Percentiles rank a stretch among this genome's conserved stretches.
Evolutionary conservation across 1,284 basidiomycete genomes (phyloP).

Genomic region (Ceratorhiza oryzae-sativae): DNA sequence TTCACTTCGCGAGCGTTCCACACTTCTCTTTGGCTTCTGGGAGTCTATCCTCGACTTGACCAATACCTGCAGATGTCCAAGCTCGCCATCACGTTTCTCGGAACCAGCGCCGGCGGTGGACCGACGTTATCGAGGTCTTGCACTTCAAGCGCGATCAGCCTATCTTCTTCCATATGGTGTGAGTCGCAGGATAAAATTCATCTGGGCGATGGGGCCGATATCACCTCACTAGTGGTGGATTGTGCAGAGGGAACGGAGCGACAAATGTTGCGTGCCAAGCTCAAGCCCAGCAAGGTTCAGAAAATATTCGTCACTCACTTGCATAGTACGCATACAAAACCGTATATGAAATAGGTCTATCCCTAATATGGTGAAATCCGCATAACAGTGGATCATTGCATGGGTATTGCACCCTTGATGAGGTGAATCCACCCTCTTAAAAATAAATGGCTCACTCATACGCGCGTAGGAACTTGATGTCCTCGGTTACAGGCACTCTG

Average conservation of each 20-base stretch:
- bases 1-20: too few relatives aligned
- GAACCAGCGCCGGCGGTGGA: slow-evolving; percentile 76
- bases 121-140: slow-evolving; percentile 72
- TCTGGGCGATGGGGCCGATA: not conserved
- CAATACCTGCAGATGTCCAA: slow-evolving; percentile 56
- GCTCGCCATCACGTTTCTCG: slow-evolving; percentile 72
- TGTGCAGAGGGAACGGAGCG: slow-evolving; percentile 88
- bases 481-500: slow-evolving; percentile 20
- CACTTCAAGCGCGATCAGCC: slow-evolving; percentile 68
- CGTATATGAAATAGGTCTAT: not conserved
- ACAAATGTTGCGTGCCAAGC: slow-evolving; percentile 70
- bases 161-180: slow-evolving; percentile 71
- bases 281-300: slow-evolving; percentile 64
- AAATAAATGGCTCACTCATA: slow-evolving; percentile 34
- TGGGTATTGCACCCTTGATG: slow-evolving; percentile 80
- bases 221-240: slow-evolving; percentile 71
- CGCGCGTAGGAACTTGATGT: slow-evolving; percentile 30
- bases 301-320: slow-evolving; percentile 90
- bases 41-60: not conserved
- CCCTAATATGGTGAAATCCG: slow-evolving; percentile 30
- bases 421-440: slow-evolving; percentile 55
- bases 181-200: slow-evolving; percentile 45
- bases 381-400: slow-evolving; percentile 75
- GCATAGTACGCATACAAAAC: slow-evolving; percentile 63
- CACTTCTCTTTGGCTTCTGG: not conserved